Conservation (phyloP, 176 grass and related monocot species). For the Zizania latifolia region DNA sequence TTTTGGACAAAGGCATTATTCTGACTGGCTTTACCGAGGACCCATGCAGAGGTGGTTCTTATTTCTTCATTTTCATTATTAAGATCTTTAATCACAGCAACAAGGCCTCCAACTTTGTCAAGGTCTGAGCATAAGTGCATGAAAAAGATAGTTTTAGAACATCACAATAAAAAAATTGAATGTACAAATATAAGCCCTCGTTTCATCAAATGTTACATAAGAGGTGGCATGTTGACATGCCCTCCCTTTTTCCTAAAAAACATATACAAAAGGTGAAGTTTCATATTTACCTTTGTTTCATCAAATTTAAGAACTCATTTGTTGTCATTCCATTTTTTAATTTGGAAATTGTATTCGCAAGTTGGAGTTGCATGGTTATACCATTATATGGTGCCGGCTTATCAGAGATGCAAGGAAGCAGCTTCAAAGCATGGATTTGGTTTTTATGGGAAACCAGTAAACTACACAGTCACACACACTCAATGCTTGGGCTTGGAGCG, state of each 20-base stretch:
- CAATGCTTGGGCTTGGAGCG: not conserved
- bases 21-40: conserved; percentile 82
- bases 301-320: too few relatives aligned
- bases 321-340: not conserved
- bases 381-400: not conserved
- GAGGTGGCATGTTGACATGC: not conserved
- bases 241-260: not conserved
- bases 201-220: not conserved
- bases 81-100: conserved; percentile 67
- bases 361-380: not conserved
- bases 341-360: not conserved
- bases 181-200: not conserved
- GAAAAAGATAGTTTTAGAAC: conserved; percentile 13
- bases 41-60: conserved; percentile 60
- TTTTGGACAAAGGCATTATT: conserved; percentile 83
- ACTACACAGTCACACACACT: not conserved
- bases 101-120: conserved; percentile 79
- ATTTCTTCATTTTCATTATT: conserved; percentile 60
- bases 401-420: not conserved
- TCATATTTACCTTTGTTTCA: not conserved
- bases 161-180: not conserved
- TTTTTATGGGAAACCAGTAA: not conserved
- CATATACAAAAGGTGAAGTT: not conserved
- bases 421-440: not conserved
- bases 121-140: conserved; percentile 49